Evolutionary conservation across 116 monocot species (phyloP).

Genomic region (Papilionanthe hybrid): DNA sequence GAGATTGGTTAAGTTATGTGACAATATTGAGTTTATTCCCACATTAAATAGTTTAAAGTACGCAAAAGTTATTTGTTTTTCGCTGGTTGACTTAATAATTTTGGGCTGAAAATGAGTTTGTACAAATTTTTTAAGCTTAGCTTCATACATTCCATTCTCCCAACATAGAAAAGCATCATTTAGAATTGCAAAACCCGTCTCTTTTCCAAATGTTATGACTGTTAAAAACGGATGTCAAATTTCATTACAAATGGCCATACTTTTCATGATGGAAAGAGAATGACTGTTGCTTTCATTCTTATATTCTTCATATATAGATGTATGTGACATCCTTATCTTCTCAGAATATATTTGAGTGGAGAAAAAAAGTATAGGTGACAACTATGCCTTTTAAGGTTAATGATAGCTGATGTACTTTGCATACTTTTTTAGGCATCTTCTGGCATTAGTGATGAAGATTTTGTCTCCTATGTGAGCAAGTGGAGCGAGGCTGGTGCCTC

Average conservation of each 20-base stretch:
- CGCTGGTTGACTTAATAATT: neutral
- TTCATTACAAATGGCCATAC: neutral
- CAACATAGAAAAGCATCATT: neutral
- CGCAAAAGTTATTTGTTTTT: neutral
- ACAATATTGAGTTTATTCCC: neutral
- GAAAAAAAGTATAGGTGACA: neutral
- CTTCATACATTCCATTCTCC: neutral
- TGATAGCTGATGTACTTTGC: neutral
- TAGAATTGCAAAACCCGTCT: neutral
- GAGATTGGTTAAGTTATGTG: too few species aligned
- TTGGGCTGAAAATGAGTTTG: neutral
- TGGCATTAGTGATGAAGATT: constrained; percentile 77
- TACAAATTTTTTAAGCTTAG: neutral
- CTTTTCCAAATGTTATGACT: neutral
- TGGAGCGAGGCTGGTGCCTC: constrained; percentile 84
- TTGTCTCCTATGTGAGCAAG: constrained; percentile 66
- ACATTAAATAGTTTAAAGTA: neutral
- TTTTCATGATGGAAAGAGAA: neutral
- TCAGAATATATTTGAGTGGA: neutral
- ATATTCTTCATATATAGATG: neutral
- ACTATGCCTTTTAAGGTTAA: neutral
- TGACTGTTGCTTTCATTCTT: constrained; percentile 1
- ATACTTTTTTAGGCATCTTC: constrained; percentile 42
- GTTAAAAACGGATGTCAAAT: neutral
- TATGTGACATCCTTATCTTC: neutral